Evolutionary conservation across 495 filamentous ascomycete species (phyloP), one percentile per base, ranked within the genome.

Genomic region (Stereocaulon alpinum): DNA sequence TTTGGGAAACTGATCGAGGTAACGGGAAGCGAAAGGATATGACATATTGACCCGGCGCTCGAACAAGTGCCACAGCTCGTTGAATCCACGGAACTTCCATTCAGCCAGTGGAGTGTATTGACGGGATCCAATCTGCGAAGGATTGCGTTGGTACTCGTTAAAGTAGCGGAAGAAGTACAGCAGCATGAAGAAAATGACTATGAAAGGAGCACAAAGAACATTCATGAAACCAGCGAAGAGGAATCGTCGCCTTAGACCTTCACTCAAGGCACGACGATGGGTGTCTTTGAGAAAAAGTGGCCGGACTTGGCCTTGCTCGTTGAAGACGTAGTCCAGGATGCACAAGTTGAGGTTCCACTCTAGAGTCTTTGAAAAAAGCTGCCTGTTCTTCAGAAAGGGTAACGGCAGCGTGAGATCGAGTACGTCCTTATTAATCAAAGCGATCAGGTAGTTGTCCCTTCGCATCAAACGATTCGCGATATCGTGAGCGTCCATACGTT

Each of bases 61-160:
- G 66, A 96, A 98, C 1, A 97, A 75, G 73, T 97, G 93, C 63
- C 84, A 85, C 1, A 98, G 80, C 69, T 98, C 93, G 65, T 98
- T 98, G 77, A 97, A 97, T 70, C 97, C 92, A 52, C 93, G 86
- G 61, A 97, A 96, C 66, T 96, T 96, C 94, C 93, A 97, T 69
- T 94, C 87, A 2, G 94, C 93, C 51, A 96, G 80, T 2, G 91
- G 88, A 2, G 91, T 96, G 65, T 96, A 98, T 64, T 87, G 85
- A 15, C 93, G 84, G 24, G 88, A 86, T 17, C 86, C 86, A 40
- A 90, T 80, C 52, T 89, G 80, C 0, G 88, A 86, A 1, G 93
- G 92, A 62, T 95, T 94, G 67, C 86, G 90, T 72, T 95, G 89
- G 70, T 91, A 95, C 73, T 97, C 93, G 63, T 91, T 90, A 70